Evolutionary conservation across 2,329 filamentous ascomycete species (phyloP), one percentile per base, ranked within the genome.

Genomic region (Emergomyces orientalis): DNA sequence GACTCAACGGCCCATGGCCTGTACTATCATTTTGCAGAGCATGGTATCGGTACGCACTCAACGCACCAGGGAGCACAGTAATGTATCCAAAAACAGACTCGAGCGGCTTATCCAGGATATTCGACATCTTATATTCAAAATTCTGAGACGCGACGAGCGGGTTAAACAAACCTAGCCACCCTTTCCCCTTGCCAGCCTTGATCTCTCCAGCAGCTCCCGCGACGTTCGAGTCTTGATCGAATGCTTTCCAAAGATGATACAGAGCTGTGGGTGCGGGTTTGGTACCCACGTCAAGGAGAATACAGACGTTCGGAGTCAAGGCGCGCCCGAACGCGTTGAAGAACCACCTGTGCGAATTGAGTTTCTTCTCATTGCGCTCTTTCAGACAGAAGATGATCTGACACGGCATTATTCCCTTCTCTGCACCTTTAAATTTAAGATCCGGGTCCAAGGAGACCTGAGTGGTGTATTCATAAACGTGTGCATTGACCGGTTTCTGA

Each of bases 111-210:
- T 99, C 94, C 32, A 99, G 82, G 70, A 99, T 99, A 71, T 99
- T 99, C 49, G 91, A 96, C 91, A 99, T 97, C 77, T 99, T 99
- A 81, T 99, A 99, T 79, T 99, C 94, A 69, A 99, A 99, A 74
- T 99, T 99, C 71, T 99, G 94, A 55, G 91, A 96, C 0, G 94
- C 94, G 19, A 99, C 93, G 6, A 99, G 81, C 0, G 94, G 94
- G 71, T 99, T 99, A 55, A 99, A 80, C 19, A 99, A 82, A 66
- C 93, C 91, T 5, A 86, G 80, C 72, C 91, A 92, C 30, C 84
- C 86, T 68, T 88, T 90, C 8, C 94, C 94, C 75, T 97, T 96
- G 78, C 96, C 96, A 0, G 94, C 94, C 74, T 93, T 96, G 76
- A 99, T 99, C 75, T 99, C 94, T 68, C 94, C 94, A 67, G 94